Evolutionary conservation across 768 basidiomycete species (phyloP).

Genomic region (Boletellus sp.): DNA sequence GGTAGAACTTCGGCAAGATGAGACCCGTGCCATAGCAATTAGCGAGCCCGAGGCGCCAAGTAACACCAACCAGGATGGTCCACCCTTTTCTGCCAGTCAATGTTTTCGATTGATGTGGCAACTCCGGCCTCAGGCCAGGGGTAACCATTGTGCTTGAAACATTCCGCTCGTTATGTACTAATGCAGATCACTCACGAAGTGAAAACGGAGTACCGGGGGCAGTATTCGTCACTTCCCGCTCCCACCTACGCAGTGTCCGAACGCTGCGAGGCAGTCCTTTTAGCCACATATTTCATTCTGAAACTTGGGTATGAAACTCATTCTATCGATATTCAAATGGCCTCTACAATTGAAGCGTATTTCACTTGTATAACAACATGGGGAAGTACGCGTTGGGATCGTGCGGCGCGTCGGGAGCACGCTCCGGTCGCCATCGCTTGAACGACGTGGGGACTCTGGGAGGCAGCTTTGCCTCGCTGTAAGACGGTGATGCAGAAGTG

Average conservation of each 20-base stretch:
- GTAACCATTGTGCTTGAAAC: background rate
- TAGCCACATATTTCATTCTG: slow-evolving; percentile 9
- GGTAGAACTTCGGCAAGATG: background rate
- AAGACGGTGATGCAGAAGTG: slow-evolving; percentile 52
- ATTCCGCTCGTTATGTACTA: too few species aligned
- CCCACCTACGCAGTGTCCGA: background rate
- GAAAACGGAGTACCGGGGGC: too few species aligned
- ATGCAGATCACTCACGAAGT: background rate
- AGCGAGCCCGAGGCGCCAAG: background rate
- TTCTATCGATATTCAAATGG: slow-evolving; percentile 13
- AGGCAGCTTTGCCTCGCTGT: slow-evolving; percentile 63
- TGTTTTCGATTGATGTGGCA: too few species aligned
- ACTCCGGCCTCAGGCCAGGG: too few species aligned
- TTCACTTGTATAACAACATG: slow-evolving; percentile 61
- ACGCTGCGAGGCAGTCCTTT: background rate
- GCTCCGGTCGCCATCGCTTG: slow-evolving; percentile 71
- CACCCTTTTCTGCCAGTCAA: background rate
- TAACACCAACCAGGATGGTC: too few species aligned
- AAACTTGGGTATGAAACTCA: slow-evolving; percentile 32
- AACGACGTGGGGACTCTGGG: slow-evolving; percentile 66
- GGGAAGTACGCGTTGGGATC: slow-evolving; percentile 81
- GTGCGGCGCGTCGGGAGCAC: slow-evolving; percentile 77
- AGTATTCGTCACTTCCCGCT: too few species aligned
- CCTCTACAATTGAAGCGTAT: background rate
- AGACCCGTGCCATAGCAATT: background rate